Base-by-base conservation (phyloP, 2,329 filamentous ascomycete species). In the Zalaria sp. region DNA sequence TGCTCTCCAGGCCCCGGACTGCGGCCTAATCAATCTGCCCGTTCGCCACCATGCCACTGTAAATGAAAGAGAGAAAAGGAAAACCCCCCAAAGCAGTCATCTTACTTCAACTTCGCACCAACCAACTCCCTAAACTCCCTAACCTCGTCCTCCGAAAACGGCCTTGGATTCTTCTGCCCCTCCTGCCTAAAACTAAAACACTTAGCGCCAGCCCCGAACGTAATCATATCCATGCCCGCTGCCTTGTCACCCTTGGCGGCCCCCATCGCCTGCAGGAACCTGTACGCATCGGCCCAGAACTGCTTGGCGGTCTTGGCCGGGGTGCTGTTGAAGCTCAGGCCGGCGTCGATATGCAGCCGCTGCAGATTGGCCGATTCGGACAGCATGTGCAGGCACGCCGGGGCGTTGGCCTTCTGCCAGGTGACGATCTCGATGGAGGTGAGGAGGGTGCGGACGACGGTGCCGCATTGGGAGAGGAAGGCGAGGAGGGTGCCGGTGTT, bases 241-340 rank as follows among this genome's bases (percentile, higher is more conserved):
- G 35, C 34, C 42, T 55, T 56, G 35, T 52, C 36, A 27, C 52
- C 53, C 37, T 47, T 49, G 5, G 34, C 37, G 4, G 34, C 34
- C 10, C 47, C 52, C 10, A 57, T 41, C 2, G 49, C 43, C 34
- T 53, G 47, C 6, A 58, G 46, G 28, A 58, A 54, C 29, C 56
- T 53, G 38, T 50, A 51, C 25, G 54, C 53, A 29, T 62, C 59
- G 32, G 49, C 49, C 51, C 52, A 56, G 49, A 64, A 57, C 5
- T 44, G 37, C 43, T 56, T 58, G 32, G 58, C 57, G 2, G 58
- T 55, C 40, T 57, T 62, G 25, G 41, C 44, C 0, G 57, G 53
- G 27, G 57, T 56, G 31, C 41, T 47, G 18, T 56, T 56, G 29
- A 37, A 27, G 28, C 40, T 49, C 27, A 61, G 51, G 31, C 54